phyloP scores from a whole-genome alignment of 768 basidiomycete genomes.

The Astraeus odoratus region DNA sequence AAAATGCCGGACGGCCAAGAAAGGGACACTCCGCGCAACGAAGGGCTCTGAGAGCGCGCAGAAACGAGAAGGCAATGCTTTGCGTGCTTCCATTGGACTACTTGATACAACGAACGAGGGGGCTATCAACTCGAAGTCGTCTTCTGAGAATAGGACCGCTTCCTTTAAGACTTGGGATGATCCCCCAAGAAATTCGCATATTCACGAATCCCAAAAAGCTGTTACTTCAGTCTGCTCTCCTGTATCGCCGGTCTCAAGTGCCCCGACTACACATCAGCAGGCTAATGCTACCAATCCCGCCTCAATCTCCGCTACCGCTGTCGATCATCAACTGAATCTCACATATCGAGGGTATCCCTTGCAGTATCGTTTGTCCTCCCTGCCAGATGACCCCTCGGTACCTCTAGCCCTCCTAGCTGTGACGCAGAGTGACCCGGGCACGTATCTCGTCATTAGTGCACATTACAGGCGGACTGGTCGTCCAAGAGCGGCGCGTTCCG shows the following conservation, averaged over 20 bases:
- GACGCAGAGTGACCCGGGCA: constrained; percentile 26
- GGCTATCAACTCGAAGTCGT: neutral
- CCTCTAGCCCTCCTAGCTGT: constrained; percentile 19
- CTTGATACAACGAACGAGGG: no score
- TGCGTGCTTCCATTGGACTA: no score
- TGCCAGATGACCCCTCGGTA: constrained; percentile 25
- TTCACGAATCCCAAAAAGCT: constrained; percentile 4
- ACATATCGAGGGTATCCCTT: constrained; percentile 23
- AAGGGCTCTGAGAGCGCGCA: no score
- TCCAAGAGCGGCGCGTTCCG: constrained; percentile 21
- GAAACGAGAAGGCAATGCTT: no score
- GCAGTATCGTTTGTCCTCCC: constrained; percentile 20
- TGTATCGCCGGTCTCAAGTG: no score
- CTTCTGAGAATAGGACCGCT: neutral
- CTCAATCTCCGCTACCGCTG: constrained; percentile 1
- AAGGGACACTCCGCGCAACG: no score
- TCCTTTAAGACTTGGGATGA: constrained; percentile 12
- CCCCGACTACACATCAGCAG: constrained; percentile 7
- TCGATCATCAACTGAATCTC: constrained; percentile 17
- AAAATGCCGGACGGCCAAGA: no score
- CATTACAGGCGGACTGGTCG: constrained; percentile 30
- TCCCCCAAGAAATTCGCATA: constrained; percentile 20
- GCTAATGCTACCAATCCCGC: neutral
- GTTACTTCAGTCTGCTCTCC: no score
- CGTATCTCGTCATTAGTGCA: constrained; percentile 24